Percentiles rank a stretch among this genome's conserved stretches.
These are phyloP conservation scores for Lasiodiplodia sp. DNA, from an alignment of 2,329 filamentous ascomycete species.

Conservation along the genomic window DNA sequence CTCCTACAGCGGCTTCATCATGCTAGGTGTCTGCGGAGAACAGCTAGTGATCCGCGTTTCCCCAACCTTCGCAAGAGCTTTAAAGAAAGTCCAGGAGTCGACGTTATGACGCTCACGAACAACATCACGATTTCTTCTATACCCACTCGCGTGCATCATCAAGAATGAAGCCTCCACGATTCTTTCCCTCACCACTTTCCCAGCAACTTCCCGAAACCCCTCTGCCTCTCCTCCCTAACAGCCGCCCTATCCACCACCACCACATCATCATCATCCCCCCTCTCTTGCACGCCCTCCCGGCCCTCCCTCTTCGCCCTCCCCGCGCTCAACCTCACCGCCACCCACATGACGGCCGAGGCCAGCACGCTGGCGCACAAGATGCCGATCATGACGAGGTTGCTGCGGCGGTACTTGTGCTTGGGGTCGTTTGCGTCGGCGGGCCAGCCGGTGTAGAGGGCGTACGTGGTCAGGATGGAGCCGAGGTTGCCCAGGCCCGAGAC, in stretches of 20 bases:
- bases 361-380: constrained; percentile 81
- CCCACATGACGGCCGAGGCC: constrained; percentile 72
- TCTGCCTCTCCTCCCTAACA: constrained; percentile 50
- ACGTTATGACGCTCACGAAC: no score
- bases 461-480: constrained; percentile 85
- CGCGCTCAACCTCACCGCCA: constrained; percentile 59
- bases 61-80: no score
- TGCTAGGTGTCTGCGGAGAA: no score
- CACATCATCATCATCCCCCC: constrained; percentile 36
- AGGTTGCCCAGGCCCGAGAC: constrained; percentile 89
- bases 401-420: constrained; percentile 76
- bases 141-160: no score
- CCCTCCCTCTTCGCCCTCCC: neutral
- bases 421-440: constrained; percentile 71
- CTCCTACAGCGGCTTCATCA: no score
- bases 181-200: neutral
- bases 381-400: constrained; percentile 87
- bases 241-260: constrained; percentile 53
- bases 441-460: constrained; percentile 90
- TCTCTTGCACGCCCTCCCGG: constrained; percentile 35
- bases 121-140: no score
- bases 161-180: neutral
- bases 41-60: no score
- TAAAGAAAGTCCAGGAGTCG: no score
- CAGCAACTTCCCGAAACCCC: constrained; percentile 48